Evolutionary conservation across 2,329 filamentous ascomycete species (phyloP), one percentile per base, ranked within the genome.

Genomic region (Fusarium sp.): DNA sequence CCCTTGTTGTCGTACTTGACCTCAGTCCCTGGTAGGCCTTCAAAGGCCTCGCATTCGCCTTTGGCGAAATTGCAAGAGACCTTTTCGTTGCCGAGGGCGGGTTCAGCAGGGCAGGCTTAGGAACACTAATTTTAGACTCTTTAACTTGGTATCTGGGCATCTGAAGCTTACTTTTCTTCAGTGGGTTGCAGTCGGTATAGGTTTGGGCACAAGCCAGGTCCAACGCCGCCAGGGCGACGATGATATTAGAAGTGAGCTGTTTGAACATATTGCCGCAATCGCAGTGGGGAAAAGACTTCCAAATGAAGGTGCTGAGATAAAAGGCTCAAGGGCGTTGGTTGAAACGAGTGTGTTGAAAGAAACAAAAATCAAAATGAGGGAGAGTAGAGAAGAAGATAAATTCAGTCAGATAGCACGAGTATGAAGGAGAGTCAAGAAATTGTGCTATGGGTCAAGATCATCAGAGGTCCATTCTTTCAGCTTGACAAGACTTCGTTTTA

Each of bases 1-100:
- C 88, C 88, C 37, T 86, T 81, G 59, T 74, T 73, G 76, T 85
- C 83, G 81, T 89, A 89, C 27, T 74, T 79, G 59, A 90, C 74
- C 23, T 76, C 82, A 70, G 88, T 90, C 70, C 87, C 88, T 4
- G 80, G 81, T 25, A 85, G 83, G 34, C 78, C 74, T 41, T 80
- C 81, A 81, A 90, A 88, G 78, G 84, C 82, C 66, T 89, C 86
- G 72, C 92, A 95, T 35, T 85, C 80, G 66, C 93, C 93, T 81
- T 92, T 87, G 69, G 90, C 92, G 86, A 97, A 96, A 86, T 97
- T 94, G 80, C 95, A 91, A 69, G 78, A 77, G 62, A 84, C 76
- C 27, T 64, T 71, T 56, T 82, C 85, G 85, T 82, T 91, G 64
- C 93, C 94, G 10, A 98, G 87, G 11, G 95, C 95, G 67, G 93